These are phyloP conservation scores for Helminthosporium solani DNA, from an alignment of 2,329 filamentous ascomycete genomes.

Conservation along the genomic window DNA sequence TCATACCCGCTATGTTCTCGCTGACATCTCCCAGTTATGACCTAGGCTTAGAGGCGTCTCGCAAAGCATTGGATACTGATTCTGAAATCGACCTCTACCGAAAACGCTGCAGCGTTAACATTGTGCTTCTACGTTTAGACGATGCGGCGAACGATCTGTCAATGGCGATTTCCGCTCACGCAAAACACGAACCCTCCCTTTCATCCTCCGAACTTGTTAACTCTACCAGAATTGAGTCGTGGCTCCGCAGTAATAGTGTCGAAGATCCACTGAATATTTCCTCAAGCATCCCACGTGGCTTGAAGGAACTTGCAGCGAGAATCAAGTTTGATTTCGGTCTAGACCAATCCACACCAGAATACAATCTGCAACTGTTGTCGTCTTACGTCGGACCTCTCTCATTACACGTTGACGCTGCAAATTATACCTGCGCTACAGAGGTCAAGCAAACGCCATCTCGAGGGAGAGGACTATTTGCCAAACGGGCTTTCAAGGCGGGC, in stretches of 20 bases:
- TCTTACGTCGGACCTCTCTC: constrained; percentile 23
- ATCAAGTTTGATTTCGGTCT: constrained; percentile 27
- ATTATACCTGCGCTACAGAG: constrained; percentile 23
- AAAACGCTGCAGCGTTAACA: constrained; percentile 27
- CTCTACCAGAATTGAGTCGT: constrained; percentile 10
- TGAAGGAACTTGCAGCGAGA: constrained; percentile 21
- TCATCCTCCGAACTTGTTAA: constrained; percentile 8
- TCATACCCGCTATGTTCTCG: not conserved
- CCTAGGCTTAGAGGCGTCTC: constrained; percentile 6
- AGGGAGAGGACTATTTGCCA: constrained; percentile 55
- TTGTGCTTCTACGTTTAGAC: constrained; percentile 27
- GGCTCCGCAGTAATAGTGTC: constrained; percentile 17
- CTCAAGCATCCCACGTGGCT: constrained; percentile 12
- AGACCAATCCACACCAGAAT: constrained; percentile 13
- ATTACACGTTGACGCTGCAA: constrained; percentile 26
- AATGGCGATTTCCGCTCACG: constrained; percentile 16
- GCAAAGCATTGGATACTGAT: constrained; percentile 1
- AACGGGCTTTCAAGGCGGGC: constrained; percentile 49
- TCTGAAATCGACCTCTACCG: constrained; percentile 20
- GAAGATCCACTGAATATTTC: constrained; percentile 17
- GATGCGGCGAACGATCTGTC: constrained; percentile 22
- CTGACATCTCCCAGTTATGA: constrained; percentile 16
- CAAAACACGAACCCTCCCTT: constrained; percentile 5
- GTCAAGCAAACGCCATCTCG: constrained; percentile 42
- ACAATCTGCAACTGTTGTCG: constrained; percentile 20